Evolutionary conservation across 495 filamentous ascomycete genomes (phyloP), one percentile per base, ranked within the genome.

Genomic region (Hyaloscypha bicolor): DNA sequence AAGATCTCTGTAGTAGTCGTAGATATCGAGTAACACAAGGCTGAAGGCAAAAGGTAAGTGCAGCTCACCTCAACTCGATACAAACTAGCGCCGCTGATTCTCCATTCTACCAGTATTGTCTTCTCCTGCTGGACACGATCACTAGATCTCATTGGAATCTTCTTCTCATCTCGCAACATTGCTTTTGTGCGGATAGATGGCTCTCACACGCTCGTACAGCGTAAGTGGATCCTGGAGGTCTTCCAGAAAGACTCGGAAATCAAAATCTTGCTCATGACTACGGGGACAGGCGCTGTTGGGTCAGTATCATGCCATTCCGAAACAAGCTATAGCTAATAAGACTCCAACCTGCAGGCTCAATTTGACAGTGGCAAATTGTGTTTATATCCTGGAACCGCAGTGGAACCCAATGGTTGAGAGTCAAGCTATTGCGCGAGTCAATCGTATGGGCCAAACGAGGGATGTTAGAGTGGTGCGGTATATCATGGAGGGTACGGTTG

Each of bases 321-420:
- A 21, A 64, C 14, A 55, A 8, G 2, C 21, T 42, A 2, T 55
- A 30, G 56, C 65, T 25, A 25, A 25, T 67, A 62, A 67, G n/a
- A 39, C 60, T 65, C 19, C 14, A 9, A 39, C 8, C 55, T 68
- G 12, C 52, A 85, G 83, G 9, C 60, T 86, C 2, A 85, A 83
- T 62, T 76, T 87, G 30, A 78, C 81, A 1, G 70, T 75, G 0
- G 83, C 82, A 1, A 81, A 76, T 55, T 75, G 73, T n/a, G 78
- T 87, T 3, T 76, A 79, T 68, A 76, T 86, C 22, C 69, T 86
- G 14, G 83, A 87, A 53, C 83, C 79, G 5, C 81, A 86, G 66
- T 87, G 83, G 84, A 86, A 86, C 53, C 85, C 85, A 0, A 77
- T 76, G 33, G 77, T 85, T 1, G 84, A 87, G 66, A 76, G 77